Conservation (phyloP, 192 early-diverging fungal species). For the Coemansia sp. region DNA sequence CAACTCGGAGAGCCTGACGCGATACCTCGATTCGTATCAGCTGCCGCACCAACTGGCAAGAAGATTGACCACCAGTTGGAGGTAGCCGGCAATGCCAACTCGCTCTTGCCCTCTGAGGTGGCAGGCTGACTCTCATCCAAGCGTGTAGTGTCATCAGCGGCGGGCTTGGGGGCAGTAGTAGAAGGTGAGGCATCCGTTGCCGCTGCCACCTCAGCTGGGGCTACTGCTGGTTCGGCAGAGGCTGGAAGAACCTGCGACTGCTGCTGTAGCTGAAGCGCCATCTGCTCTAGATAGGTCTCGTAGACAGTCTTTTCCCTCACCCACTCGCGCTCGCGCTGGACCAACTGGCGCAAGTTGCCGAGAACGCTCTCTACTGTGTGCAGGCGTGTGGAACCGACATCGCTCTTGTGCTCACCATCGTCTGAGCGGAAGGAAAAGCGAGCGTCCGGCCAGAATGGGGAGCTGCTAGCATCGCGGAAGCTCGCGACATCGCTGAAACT, state of each 20-base stretch:
- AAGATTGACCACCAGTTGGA: slow-evolving; percentile 53
- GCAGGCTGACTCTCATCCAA: neutral
- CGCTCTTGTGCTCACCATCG: neutral
- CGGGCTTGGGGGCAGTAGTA: neutral
- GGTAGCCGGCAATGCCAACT: neutral
- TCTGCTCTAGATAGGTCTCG: slow-evolving; percentile 43
- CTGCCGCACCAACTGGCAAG: slow-evolving; percentile 15
- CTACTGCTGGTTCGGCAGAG: neutral
- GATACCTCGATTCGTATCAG: neutral
- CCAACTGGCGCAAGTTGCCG: slow-evolving; percentile 30
- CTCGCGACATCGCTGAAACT: slow-evolving; percentile 41
- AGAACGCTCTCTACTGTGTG: slow-evolving; percentile 30
- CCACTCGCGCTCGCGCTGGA: slow-evolving; percentile 41
- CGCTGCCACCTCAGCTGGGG: neutral
- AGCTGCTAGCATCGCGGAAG: slow-evolving; percentile 52
- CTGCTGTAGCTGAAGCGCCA: slow-evolving; percentile 41
- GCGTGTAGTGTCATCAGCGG: neutral
- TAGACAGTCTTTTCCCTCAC: slow-evolving; percentile 24
- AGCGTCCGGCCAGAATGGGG: slow-evolving; percentile 31
- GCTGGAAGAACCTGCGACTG: slow-evolving; percentile 22
- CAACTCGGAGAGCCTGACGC: slow-evolving; percentile 21
- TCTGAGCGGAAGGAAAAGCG: neutral
- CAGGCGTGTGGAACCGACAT: neutral
- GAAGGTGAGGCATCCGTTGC: neutral
- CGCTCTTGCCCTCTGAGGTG: neutral